These are phyloP conservation scores for Fusarium sp. DNA, from an alignment of 2,329 filamentous ascomycete species.

Conservation along the genomic window DNA sequence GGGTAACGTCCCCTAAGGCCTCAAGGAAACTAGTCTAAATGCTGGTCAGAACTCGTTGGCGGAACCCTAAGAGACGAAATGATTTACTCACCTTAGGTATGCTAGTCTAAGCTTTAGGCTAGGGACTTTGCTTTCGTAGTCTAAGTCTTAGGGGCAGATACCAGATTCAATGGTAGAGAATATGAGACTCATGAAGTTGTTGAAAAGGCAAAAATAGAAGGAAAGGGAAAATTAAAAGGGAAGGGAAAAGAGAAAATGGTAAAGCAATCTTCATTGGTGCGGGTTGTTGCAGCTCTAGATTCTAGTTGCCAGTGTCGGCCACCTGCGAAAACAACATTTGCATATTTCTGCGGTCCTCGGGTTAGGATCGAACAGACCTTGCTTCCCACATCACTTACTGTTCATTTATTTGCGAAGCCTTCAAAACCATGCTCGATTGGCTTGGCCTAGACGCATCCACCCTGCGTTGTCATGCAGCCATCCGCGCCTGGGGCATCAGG, in stretches of 20 bases:
- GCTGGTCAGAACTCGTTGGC: too few species aligned
- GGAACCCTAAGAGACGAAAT: background rate
- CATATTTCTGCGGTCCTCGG: background rate
- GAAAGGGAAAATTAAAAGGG: rapidly evolving
- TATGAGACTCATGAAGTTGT: background rate
- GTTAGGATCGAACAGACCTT: background rate
- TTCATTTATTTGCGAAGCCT: conserved; percentile 31
- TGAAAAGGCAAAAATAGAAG: background rate
- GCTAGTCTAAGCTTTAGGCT: background rate
- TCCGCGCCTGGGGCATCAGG: conserved; percentile 61
- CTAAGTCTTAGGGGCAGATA: background rate
- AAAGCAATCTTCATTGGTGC: background rate
- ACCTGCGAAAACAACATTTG: background rate
- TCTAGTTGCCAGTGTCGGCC: background rate
- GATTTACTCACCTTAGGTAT: background rate
- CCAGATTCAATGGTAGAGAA: background rate
- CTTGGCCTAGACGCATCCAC: conserved; percentile 57
- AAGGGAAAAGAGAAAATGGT: too few species aligned
- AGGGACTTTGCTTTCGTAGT: background rate
- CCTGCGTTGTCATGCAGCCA: conserved; percentile 63
- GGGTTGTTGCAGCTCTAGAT: background rate
- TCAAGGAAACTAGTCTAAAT: too few species aligned
- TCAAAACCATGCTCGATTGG: conserved; percentile 53
- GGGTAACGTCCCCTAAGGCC: too few species aligned
- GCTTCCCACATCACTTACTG: background rate